A percentile compares a stretch with the other conserved stretches of the same genome.
These are phyloP conservation scores for Stenocarpella maydis DNA, from an alignment of 2,329 filamentous ascomycete genomes.

Conservation along the genomic window DNA sequence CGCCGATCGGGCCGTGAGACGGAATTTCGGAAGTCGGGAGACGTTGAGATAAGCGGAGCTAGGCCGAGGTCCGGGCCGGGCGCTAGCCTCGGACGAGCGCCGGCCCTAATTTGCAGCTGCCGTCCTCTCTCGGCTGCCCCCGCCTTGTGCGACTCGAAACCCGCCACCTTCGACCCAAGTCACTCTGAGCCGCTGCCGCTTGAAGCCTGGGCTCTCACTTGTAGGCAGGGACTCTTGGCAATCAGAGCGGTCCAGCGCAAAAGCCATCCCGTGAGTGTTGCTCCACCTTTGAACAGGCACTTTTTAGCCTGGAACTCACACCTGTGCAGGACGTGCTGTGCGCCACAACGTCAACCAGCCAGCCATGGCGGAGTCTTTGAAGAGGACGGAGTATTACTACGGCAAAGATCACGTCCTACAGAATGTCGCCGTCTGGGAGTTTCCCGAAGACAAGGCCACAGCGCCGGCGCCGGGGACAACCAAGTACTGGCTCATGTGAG, in stretches of 20 bases:
- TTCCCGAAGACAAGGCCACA: constrained; percentile 22
- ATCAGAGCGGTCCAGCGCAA: background rate
- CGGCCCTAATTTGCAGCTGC: constrained; percentile 9
- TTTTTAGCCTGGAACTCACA: background rate
- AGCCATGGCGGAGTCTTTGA: constrained; percentile 28
- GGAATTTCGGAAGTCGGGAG: constrained; percentile 33
- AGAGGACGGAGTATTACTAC: constrained; percentile 34
- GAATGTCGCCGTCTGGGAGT: constrained; percentile 36
- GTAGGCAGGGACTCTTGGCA: background rate
- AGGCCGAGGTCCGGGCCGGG: constrained; percentile 17
- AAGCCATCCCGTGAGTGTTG: background rate
- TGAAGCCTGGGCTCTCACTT: background rate
- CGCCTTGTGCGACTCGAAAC: background rate
- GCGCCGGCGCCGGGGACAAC: background rate
- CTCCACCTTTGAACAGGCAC: too few species aligned
- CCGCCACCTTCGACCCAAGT: background rate
- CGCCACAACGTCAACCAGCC: background rate
- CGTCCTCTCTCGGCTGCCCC: background rate
- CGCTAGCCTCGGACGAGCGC: constrained; percentile 3
- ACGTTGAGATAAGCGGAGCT: constrained; percentile 32
- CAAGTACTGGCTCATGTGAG: constrained; percentile 37
- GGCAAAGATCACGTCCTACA: constrained; percentile 31
- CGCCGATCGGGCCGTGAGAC: background rate
- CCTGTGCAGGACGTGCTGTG: background rate
- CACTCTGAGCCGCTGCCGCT: background rate